Conservation (phyloP, 169 alveolate species). For the Toxoplasma gondii region DNA sequence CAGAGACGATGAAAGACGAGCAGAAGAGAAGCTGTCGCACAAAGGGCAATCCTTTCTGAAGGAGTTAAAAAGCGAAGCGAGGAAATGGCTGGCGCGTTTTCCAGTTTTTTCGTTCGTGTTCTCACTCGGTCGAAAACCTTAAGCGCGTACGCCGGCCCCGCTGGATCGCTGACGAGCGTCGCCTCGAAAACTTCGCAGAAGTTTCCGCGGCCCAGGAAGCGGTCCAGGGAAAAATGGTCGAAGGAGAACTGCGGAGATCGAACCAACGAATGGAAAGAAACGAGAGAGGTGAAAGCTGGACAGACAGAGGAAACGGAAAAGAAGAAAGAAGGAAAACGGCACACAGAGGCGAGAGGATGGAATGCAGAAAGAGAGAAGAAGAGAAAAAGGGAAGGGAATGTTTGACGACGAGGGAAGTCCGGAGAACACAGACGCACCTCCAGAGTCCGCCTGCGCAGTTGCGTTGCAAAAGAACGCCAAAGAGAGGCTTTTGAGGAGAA, state of each 20-base stretch:
- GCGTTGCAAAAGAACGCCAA: neutral
- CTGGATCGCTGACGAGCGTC: conserved; percentile 75
- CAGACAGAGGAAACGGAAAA: neutral
- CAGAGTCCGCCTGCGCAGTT: neutral
- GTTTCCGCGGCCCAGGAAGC: conserved; percentile 83
- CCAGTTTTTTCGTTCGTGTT: too few species aligned
- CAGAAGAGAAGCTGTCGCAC: too few species aligned
- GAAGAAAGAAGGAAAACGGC: neutral
- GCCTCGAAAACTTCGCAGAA: conserved; percentile 84
- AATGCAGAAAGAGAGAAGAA: neutral
- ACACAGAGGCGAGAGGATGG: neutral
- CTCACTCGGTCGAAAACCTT: conserved; percentile 79
- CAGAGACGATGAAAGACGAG: too few species aligned
- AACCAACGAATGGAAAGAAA: too few species aligned
- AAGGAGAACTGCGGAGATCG: conserved; percentile 55
- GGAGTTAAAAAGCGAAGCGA: too few species aligned
- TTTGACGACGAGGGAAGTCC: neutral
- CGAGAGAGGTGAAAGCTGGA: neutral
- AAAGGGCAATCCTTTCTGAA: too few species aligned
- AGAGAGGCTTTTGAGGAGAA: neutral
- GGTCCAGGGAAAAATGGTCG: conserved; percentile 81
- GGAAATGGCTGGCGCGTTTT: too few species aligned
- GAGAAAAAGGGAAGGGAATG: neutral
- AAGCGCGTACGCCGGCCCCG: conserved; percentile 78
- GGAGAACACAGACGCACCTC: neutral